These are phyloP conservation scores for Picea engelmannii DNA, from an alignment of 83 land plant species.

Conservation along the genomic window DNA sequence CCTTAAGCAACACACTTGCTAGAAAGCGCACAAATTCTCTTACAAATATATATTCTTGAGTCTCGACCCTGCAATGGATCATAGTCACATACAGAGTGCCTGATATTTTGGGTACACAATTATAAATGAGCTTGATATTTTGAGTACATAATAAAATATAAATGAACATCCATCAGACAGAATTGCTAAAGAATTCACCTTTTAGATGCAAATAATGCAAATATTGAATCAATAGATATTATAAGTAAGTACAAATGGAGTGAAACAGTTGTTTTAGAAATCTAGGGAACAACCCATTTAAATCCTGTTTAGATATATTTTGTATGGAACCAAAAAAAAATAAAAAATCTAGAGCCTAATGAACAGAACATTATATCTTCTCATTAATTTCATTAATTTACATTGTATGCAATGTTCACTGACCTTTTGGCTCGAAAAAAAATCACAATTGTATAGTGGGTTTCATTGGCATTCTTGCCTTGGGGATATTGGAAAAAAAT, in stretches of 20 bases:
- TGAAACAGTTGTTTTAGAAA: background rate
- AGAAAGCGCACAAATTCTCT: constrained; percentile 71
- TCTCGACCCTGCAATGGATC: constrained; percentile 68
- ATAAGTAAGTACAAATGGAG: background rate
- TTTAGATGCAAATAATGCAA: background rate
- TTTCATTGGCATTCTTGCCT: background rate
- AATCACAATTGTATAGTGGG: background rate
- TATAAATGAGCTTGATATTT: background rate
- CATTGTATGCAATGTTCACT: background rate
- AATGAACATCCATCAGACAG: background rate
- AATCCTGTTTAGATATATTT: background rate
- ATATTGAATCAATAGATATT: background rate
- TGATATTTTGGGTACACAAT: background rate
- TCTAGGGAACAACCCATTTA: background rate
- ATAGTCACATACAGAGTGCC: background rate
- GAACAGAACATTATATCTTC: background rate
- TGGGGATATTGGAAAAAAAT: no score
- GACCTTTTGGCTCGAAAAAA: background rate
- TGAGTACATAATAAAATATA: background rate
- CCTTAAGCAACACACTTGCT: constrained; percentile 73
- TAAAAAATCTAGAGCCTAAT: background rate
- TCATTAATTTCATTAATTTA: no score
- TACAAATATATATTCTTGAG: constrained; percentile 87
- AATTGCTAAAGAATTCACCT: background rate
- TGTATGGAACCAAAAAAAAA: background rate